Conservation (phyloP, 495 filamentous ascomycete genomes). For the Glarea lozoyensis region DNA sequence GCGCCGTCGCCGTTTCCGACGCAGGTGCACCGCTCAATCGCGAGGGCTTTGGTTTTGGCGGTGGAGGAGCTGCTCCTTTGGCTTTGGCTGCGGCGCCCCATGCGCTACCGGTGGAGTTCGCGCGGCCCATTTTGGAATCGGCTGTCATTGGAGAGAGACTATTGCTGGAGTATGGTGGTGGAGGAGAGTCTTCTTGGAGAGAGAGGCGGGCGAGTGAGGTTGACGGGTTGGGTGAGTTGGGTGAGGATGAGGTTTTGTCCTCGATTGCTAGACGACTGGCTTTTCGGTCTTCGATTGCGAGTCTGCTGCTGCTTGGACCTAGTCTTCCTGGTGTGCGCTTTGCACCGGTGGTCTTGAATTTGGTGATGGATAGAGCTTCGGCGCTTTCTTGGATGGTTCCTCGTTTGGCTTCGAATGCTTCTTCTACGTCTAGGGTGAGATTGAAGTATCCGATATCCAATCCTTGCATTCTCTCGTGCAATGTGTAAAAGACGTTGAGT, state of each 20-base stretch:
- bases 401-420: conserved; percentile 79
- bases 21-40: conserved; percentile 55
- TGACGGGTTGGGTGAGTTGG: conserved; percentile 9
- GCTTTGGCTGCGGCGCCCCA: conserved; percentile 64
- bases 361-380: conserved; percentile 73
- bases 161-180: conserved; percentile 57
- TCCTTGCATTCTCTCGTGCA: conserved; percentile 95
- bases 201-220: conserved; percentile 4
- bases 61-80: conserved; percentile 80
- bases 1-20: conserved; percentile 66
- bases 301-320: conserved; percentile 31
- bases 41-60: conserved; percentile 82
- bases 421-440: conserved; percentile 78
- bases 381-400: conserved; percentile 76
- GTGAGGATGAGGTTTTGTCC: conserved; percentile 4
- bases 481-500: conserved; percentile 97
- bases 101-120: conserved; percentile 48
- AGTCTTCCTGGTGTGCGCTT: conserved; percentile 42
- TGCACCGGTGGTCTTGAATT: conserved; percentile 77
- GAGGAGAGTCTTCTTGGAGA: conserved; percentile 42
- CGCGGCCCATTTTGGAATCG: conserved; percentile 29
- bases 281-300: conserved; percentile 25
- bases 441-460: conserved; percentile 98
- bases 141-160: conserved; percentile 22
- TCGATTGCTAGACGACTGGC: too few species aligned